Conservation (phyloP, 1,284 basidiomycete species). For the Heterobasidion irregulare region DNA sequence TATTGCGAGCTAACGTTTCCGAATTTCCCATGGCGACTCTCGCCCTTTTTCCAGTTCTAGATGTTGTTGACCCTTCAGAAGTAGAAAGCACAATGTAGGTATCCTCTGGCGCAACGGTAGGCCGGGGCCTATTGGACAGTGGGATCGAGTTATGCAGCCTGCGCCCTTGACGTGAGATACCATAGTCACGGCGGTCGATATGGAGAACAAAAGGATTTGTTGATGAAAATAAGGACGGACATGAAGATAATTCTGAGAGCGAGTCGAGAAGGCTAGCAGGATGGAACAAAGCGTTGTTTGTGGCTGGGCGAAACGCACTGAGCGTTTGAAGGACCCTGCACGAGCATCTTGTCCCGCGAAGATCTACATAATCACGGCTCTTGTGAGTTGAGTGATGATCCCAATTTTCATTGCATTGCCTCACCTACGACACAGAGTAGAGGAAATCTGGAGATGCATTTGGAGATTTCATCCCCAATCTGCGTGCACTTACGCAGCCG, state of each 20-base stretch:
- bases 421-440: constrained; percentile 49
- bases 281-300: constrained; percentile 12
- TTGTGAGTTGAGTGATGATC: constrained; percentile 4
- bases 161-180: too few relatives aligned
- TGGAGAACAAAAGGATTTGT: constrained; percentile 6
- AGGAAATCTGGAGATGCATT: constrained; percentile 34
- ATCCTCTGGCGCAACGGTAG: too few relatives aligned
- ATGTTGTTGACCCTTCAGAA: too few relatives aligned
- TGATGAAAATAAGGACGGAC: constrained; percentile 6
- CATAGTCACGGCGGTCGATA: constrained; percentile 7
- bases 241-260: constrained; percentile 3
- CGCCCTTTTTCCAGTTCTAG: too few relatives aligned
- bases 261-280: constrained; percentile 6
- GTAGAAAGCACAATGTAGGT: too few relatives aligned
- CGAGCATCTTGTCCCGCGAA: constrained; percentile 40
- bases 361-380: constrained; percentile 26
- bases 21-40: too few relatives aligned
- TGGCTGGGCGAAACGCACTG: constrained; percentile 11
- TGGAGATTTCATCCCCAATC: constrained; percentile 32
- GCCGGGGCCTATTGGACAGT: too few relatives aligned
- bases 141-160: too few relatives aligned
- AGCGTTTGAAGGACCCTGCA: constrained; percentile 12
- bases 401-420: constrained; percentile 13
- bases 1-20: too few relatives aligned
- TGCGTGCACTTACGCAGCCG: constrained; percentile 36